Base-by-base conservation (phyloP, 2,329 filamentous ascomycete species). In the Beauveria sp. region DNA sequence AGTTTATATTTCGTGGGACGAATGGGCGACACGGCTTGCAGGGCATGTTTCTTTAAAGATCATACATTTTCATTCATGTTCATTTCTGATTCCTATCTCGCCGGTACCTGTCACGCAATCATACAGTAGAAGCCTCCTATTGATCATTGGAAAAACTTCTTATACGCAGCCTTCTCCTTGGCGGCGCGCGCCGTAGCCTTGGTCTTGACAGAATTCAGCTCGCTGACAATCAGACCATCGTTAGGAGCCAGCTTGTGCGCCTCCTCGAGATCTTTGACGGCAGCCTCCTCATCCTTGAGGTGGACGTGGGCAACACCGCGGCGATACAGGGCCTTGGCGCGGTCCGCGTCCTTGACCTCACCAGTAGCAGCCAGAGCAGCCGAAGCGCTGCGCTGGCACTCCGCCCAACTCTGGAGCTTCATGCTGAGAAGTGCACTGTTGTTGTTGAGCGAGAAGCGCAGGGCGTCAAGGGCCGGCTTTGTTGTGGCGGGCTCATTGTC, bases 81-180 rank as follows among this genome's bases (percentile, higher is more conserved):
- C 22, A 5, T 38, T 34, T 48, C n/a, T 24, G 38, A 18, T 24
- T 22, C 8, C 18, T 24, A 38, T 38, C 34, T 38, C 34, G 14
- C 16, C 14, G 1, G 12, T 18, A n/a, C 12, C 20, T 20, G 16
- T 45, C 40, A n/a, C 22, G 9, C 26, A 38, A 57, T 57, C 20
- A 57, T 57, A 57, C 54, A 57, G 40, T 34, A 5, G 6, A 56
- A 46, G 40, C 6, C 20, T 18, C 40, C 75, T 70, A 87, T 46
- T 79, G 74, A 72, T 75, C 70, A 87, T 46, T 79, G 74, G 72
- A 98, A 98, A 77, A 96, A 95, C 79, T 96, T 98, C 79, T 89
- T 90, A 74, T 93, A 96, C 6, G 88, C 89, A 68, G 90, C 91
- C 84, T 93, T 96, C 80, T 97, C 91, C 84, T 93, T 96, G 73